Evolutionary conservation across 768 basidiomycete genomes (phyloP), one percentile per base, ranked within the genome.

Genomic region (Xanthoconium stramineum): DNA sequence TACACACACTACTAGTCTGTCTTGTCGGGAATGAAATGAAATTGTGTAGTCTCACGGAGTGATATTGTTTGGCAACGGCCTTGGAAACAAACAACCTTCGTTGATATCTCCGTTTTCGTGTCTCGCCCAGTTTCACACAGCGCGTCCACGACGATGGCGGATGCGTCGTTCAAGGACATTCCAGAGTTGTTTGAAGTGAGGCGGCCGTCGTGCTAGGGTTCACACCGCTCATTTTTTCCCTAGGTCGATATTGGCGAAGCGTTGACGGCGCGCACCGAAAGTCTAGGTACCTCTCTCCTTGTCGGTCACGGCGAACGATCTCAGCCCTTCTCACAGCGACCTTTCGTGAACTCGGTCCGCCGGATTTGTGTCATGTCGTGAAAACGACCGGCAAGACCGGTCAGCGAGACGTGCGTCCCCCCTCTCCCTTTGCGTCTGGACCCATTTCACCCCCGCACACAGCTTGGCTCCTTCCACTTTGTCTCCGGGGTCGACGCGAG

Each of bases 401-500:
- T 1, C 84, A 88, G 61, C 89, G 91, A 69, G 95, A 98, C 72
- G 95, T 95, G 59, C 64, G 89, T 80, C 7, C 47, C 29, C 37
- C 24, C 10, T 19, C 15, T 15, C 15, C 10, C 14, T 24, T 15
- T 5, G 14, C 13, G 19, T 17, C 10, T 12, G 17, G 28, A 1
- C 33, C 8, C 32, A 8, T 24, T 39, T 43, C 2, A 49, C 17
- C 6, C 19, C 5, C 39, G 5, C 3, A n/a, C 32, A 57, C 64
- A 97, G 94, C 78, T 93, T 56, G 93, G 94, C 38, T 98, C 96
- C 36, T 98, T 98, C 71, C 97, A 99, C 74, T 98, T 92, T 64
- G 83, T 97, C 55, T 99, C 97, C 0, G 96, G 97, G n/a, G 92
- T 99, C 50, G 97, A 99, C 72, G 94, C 96, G 2, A 98, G 94